Percentiles rank a stretch among this genome's conserved stretches.
Evolutionary conservation across 768 basidiomycete genomes (phyloP).

Genomic region (Russula dissimulans): DNA sequence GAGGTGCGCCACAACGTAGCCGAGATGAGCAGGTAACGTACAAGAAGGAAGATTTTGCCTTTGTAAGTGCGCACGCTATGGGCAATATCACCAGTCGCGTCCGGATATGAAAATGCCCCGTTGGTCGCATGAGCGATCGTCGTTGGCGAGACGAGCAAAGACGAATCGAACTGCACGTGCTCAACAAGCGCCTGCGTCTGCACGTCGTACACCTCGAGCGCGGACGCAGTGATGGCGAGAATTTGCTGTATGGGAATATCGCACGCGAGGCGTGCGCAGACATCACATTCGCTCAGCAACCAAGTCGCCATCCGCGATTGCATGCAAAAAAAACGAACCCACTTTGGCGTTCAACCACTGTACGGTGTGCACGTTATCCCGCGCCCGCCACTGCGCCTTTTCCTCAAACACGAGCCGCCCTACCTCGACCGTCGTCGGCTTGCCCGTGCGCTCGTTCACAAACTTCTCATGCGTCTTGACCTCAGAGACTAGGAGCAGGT

Average conservation of each 20-base stretch:
- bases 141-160: conserved; percentile 43
- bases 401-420: conserved; percentile 59
- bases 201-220: conserved; percentile 65
- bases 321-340: conserved; percentile 34
- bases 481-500: conserved; percentile 60
- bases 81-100: conserved; percentile 44
- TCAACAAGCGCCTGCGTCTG: conserved; percentile 51
- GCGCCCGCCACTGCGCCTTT: conserved; percentile 47
- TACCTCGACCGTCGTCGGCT: conserved; percentile 46
- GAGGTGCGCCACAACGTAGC: neutral
- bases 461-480: conserved; percentile 41
- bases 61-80: conserved; percentile 79
- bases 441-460: conserved; percentile 49
- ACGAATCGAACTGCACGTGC: conserved; percentile 45
- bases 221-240: conserved; percentile 44
- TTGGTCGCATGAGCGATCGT: conserved; percentile 38
- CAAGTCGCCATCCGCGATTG: too few species aligned
- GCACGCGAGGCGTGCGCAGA: neutral
- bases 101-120: conserved; percentile 39
- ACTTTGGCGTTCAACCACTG: conserved; percentile 89
- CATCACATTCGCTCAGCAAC: neutral
- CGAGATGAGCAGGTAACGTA: conserved; percentile 32
- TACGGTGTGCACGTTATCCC: conserved; percentile 57
- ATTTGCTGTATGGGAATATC: conserved; percentile 46
- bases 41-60: conserved; percentile 84